Evolutionary conservation across 495 filamentous ascomycete genomes (phyloP), one percentile per base, ranked within the genome.

Genomic region (Entonaema liquescens): DNA sequence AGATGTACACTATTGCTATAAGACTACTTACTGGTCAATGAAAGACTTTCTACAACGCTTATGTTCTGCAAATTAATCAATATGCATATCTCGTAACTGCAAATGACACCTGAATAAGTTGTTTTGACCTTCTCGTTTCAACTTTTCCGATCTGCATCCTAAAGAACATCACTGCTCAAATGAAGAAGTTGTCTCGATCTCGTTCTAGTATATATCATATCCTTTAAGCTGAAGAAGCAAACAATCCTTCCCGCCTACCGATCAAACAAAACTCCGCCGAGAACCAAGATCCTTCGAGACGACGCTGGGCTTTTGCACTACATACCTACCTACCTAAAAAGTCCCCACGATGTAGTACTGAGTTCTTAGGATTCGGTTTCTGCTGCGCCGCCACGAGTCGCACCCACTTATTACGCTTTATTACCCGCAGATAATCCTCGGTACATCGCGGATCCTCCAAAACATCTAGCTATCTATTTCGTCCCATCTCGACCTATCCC

Each of bases 401-500:
- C 42, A 9, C 42, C 42, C 19, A n/a, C 49, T 29, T 29, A 53
- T 53, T 53, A 53, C 29, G 28, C 53, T 56, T 35, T 56, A 62
- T 67, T 61, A 50, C 58, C 9, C 67, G 68, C 68, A 71, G 68
- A 61, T 44, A 19, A 26, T 21, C 33, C 40, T 71, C 68, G 62
- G 68, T 58, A 71, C 58, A 63, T 71, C 31, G 69, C 69, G 49
- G 31, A 72, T 68, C 69, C 69, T 68, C 50, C 63, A 23, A 54
- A 44, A n/a, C 31, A 33, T 5, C 31, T 33, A 33, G 2, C 29
- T 31, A 31, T 7, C 29, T 31, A 31, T n/a, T n/a, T n/a, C n/a
- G n/a, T n/a, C n/a, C n/a, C n/a, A n/a, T n/a, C n/a, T n/a, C n/a
- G n/a, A n/a, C n/a, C n/a, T n/a, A n/a, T n/a, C n/a, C n/a, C n/a